Evolutionary conservation across 2,329 filamentous ascomycete genomes (phyloP).

Genomic region (Fusarium equiseti): DNA sequence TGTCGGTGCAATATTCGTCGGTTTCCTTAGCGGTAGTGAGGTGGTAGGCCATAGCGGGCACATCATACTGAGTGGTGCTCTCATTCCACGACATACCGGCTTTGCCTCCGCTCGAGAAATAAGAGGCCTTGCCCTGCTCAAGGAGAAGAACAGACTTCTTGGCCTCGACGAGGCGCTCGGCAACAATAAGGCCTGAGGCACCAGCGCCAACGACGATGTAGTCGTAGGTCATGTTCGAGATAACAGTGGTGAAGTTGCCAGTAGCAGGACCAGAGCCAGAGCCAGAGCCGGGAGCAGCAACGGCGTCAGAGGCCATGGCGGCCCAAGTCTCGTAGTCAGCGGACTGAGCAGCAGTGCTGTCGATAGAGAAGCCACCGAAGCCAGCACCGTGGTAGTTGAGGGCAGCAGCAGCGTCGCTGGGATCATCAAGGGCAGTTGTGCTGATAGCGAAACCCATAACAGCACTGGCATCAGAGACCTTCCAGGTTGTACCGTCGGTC

Average conservation of each 20-base stretch:
- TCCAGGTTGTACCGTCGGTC: constrained; percentile 58
- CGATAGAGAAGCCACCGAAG: constrained; percentile 60
- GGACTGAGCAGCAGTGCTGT: constrained; percentile 53
- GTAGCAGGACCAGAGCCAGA: constrained; percentile 22
- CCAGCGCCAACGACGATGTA: constrained; percentile 75
- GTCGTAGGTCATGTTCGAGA: constrained; percentile 61
- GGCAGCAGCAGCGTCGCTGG: constrained; percentile 50
- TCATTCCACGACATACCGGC: constrained; percentile 73
- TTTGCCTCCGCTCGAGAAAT: constrained; percentile 74
- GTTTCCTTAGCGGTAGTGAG: constrained; percentile 74
- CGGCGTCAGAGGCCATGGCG: constrained; percentile 57
- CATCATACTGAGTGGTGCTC: constrained; percentile 76
- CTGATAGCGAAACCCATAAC: constrained; percentile 70
- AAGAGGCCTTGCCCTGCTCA: constrained; percentile 64
- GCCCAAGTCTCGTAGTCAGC: constrained; percentile 58
- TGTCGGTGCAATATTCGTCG: constrained; percentile 73
- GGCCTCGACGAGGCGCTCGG: constrained; percentile 68
- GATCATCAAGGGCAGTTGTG: constrained; percentile 56
- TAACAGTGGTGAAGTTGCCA: constrained; percentile 49
- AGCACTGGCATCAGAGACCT: constrained; percentile 58
- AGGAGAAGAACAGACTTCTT: constrained; percentile 74
- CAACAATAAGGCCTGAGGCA: constrained; percentile 70
- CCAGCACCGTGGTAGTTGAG: constrained; percentile 56
- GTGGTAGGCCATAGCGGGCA: constrained; percentile 78
- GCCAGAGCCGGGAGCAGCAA: constrained; percentile 45